A percentile compares a stretch with the other conserved stretches of the same genome.
These are phyloP conservation scores for Plectosphaerella sp. DNA, from an alignment of 2,329 filamentous ascomycete genomes.

Conservation along the genomic window DNA sequence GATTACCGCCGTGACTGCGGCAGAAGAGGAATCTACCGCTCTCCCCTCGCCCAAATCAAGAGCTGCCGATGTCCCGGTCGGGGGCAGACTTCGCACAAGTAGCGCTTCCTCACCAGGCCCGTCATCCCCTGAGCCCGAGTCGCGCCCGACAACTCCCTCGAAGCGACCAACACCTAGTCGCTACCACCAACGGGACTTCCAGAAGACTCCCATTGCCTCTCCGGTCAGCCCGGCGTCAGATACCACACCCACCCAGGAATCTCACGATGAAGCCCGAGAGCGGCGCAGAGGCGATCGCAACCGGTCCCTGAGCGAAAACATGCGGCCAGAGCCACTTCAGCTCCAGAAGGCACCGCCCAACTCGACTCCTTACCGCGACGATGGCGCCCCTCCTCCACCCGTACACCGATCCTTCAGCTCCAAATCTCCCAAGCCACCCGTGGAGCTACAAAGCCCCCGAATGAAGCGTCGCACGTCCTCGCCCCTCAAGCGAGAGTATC, in stretches of 20 bases:
- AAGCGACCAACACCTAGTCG: conserved; percentile 29
- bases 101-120: conserved; percentile 4
- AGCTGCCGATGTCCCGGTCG: conserved; percentile 9
- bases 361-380: conserved; percentile 37
- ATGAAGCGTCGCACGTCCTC: conserved; percentile 76
- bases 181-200: conserved; percentile 18
- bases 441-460: conserved; percentile 38
- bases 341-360: conserved; percentile 27
- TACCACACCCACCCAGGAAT: conserved; percentile 32
- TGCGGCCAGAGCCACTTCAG: conserved; percentile 31
- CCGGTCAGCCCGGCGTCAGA: conserved; percentile 22
- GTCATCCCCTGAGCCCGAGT: conserved; percentile 12
- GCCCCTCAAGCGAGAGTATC: conserved; percentile 94
- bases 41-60: conserved; percentile 6
- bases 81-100: conserved; percentile 6
- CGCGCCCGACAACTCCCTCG: conserved; percentile 14
- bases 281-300: conserved; percentile 16
- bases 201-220: background rate
- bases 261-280: conserved; percentile 14
- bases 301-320: conserved; percentile 28
- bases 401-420: conserved; percentile 42
- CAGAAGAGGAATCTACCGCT: conserved; percentile 16
- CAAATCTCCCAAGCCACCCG: conserved; percentile 39
- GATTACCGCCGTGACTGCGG: conserved; percentile 26
- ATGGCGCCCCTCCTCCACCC: conserved; percentile 52